These are phyloP conservation scores for Quaeritorhiza haematococci DNA, from an alignment of 371 early-diverging fungal species.

Conservation along the genomic window DNA sequence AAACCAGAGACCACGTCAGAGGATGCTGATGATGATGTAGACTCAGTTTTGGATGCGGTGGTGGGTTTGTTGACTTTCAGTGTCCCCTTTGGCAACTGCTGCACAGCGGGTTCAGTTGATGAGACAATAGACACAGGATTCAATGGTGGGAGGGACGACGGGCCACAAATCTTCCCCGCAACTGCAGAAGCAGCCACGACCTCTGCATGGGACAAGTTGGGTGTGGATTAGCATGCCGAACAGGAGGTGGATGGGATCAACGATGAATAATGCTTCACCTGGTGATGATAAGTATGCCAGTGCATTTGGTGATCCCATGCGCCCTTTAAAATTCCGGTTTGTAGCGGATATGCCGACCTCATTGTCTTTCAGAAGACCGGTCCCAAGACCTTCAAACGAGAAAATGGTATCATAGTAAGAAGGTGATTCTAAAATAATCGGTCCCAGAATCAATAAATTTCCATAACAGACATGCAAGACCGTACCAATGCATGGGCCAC, in stretches of 20 bases:
- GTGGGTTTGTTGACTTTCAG: not conserved
- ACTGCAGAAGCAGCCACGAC: conserved; percentile 88
- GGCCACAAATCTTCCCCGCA: conserved; percentile 71
- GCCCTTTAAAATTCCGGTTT: conserved; percentile 95
- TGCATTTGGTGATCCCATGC: conserved; percentile 91
- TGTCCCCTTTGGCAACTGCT: conserved; percentile 5
- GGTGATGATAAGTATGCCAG: conserved; percentile 90
- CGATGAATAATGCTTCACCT: not conserved
- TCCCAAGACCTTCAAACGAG: conserved; percentile 60
- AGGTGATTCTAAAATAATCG: not conserved
- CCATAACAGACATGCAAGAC: not conserved
- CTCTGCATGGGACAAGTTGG: conserved; percentile 38
- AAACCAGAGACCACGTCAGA: conserved; percentile 66
- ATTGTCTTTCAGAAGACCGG: conserved; percentile 83
- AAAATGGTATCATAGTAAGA: not conserved
- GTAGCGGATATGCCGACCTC: conserved; percentile 96
- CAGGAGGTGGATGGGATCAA: not conserved
- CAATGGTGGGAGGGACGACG: conserved; percentile 33
- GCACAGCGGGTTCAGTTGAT: conserved; percentile 10
- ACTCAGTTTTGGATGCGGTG: not conserved
- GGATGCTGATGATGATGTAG: not conserved
- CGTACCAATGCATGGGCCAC: conserved; percentile 91
- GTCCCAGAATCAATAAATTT: not conserved
- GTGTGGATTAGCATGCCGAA: not conserved
- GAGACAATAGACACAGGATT: conserved; percentile 6